Evolutionary conservation across 75 land plant genomes (phyloP).

Genomic region (Pinus taeda): DNA sequence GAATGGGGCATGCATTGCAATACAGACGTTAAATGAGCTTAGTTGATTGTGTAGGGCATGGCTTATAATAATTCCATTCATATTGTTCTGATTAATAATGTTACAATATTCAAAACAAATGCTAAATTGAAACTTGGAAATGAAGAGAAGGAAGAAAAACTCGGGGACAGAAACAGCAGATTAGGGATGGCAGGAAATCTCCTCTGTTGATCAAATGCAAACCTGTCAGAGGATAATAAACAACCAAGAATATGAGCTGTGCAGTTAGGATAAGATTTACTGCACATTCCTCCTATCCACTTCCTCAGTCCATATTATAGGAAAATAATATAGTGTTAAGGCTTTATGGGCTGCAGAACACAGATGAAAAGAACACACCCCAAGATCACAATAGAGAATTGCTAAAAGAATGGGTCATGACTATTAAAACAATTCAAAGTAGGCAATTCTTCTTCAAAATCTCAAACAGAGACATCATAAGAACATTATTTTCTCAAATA

Average conservation of each 20-base stretch:
- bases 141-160: neutral
- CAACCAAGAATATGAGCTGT: neutral
- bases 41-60: neutral
- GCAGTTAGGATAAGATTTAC: neutral
- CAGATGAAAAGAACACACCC: neutral
- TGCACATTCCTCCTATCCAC: neutral
- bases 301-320: neutral
- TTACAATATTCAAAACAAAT: neutral
- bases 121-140: neutral
- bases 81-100: neutral
- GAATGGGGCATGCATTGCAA: neutral
- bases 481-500: neutral
- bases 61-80: neutral
- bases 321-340: neutral
- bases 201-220: neutral
- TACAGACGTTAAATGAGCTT: neutral
- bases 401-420: too few species aligned
- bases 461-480: conserved; percentile 7
- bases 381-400: too few species aligned
- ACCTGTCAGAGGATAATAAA: neutral
- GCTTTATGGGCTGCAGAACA: neutral
- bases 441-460: neutral
- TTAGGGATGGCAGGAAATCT: neutral
- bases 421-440: neutral
- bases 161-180: neutral